Evolutionary conservation across 2,329 filamentous ascomycete genomes (phyloP).

Genomic region (Alternaria triticimaculans): DNA sequence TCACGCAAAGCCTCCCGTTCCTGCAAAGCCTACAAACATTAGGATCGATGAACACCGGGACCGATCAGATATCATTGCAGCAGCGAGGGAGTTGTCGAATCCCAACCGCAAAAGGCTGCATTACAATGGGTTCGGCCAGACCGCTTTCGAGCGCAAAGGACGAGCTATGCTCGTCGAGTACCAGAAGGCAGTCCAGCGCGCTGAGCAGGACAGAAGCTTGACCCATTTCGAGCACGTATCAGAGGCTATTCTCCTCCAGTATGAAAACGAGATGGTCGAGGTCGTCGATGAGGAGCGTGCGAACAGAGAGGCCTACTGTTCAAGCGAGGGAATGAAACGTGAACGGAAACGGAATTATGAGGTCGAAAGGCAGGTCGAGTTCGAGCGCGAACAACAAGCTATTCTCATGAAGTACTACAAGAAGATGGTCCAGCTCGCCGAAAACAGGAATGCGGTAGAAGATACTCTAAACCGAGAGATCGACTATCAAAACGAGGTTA

Average conservation of each 20-base stretch:
- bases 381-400: not conserved
- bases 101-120: not conserved
- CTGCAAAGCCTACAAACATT: not conserved
- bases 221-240: not conserved
- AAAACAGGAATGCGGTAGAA: not conserved
- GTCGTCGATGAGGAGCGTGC: no score
- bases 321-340: no score
- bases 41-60: not conserved
- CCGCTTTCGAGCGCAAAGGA: not conserved
- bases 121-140: not conserved
- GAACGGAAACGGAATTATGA: no score
- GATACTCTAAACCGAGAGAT: not conserved
- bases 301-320: no score
- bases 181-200: fast-evolving
- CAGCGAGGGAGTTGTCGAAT: fast-evolving
- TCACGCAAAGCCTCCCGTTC: not conserved
- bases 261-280: not conserved
- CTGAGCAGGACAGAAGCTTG: not conserved
- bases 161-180: not conserved
- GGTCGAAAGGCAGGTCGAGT: not conserved
- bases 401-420: fast-evolving
- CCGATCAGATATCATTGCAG: not conserved
- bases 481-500: not conserved
- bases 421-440: not conserved
- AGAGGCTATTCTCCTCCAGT: not conserved